These are phyloP conservation scores for Davidsoniella eucalypti DNA, from an alignment of 2,329 filamentous ascomycete genomes.

Conservation along the genomic window DNA sequence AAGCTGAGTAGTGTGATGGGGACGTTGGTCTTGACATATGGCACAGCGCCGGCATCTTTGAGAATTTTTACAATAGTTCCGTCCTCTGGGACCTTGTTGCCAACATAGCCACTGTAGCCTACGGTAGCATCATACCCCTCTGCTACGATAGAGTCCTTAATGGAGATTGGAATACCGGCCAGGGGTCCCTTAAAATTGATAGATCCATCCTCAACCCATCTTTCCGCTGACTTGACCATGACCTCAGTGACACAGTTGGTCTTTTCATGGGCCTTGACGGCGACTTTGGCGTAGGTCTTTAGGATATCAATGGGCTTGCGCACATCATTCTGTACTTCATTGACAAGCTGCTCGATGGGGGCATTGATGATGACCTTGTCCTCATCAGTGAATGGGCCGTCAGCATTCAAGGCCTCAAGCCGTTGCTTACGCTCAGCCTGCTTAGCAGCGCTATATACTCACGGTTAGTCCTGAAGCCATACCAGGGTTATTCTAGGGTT, in stretches of 20 bases:
- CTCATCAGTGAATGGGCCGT: conserved; percentile 41
- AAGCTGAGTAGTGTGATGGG: conserved; percentile 78
- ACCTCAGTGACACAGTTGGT: conserved; percentile 87
- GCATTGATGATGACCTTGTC: conserved; percentile 55
- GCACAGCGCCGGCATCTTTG: conserved; percentile 75
- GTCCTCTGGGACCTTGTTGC: conserved; percentile 49
- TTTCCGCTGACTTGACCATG: conserved; percentile 61
- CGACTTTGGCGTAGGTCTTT: conserved; percentile 74
- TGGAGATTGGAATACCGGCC: conserved; percentile 69
- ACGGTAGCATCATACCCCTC: conserved; percentile 71
- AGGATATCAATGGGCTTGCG: conserved; percentile 56
- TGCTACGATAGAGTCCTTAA: conserved; percentile 70
- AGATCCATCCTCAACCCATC: conserved; percentile 42
- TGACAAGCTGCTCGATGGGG: conserved; percentile 62
- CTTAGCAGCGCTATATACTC: conserved; percentile 36
- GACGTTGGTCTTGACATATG: conserved; percentile 84
- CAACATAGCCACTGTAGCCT: conserved; percentile 58
- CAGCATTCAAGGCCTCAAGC: conserved; percentile 46
- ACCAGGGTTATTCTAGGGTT: neutral
- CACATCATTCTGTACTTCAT: conserved; percentile 55
- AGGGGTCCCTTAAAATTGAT: conserved; percentile 66
- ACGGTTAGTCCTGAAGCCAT: neutral
- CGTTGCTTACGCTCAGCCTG: conserved; percentile 56
- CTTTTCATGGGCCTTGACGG: conserved; percentile 64
- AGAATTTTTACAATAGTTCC: conserved; percentile 59